phyloP scores from a whole-genome alignment of 2,329 filamentous ascomycete genomes.

The Fusarium sp. region DNA sequence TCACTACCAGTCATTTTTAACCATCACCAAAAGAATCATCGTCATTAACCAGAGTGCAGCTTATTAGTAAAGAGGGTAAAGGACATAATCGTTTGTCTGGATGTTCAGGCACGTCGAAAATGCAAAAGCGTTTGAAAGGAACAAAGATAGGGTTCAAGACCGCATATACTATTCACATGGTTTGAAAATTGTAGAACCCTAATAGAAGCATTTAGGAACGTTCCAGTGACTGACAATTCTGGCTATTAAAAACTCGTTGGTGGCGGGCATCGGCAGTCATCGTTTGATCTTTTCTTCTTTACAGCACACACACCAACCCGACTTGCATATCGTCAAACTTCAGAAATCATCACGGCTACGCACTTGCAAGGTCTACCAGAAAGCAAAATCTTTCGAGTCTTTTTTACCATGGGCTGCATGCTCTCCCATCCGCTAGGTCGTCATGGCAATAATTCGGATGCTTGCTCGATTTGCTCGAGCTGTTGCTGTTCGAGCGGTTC shows the following conservation, averaged over 20 bases:
- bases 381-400: not conserved
- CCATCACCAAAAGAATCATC: not conserved
- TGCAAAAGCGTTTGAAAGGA: not conserved
- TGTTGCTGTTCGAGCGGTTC: not conserved
- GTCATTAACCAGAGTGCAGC: too few relatives aligned
- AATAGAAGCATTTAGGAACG: not conserved
- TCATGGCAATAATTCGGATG: not conserved
- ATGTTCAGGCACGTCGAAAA: not conserved
- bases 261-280: not conserved
- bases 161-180: not conserved
- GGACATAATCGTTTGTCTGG: not conserved
- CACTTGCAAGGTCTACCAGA: not conserved
- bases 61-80: not conserved
- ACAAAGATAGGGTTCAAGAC: not conserved
- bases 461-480: not conserved
- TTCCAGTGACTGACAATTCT: not conserved
- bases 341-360: not conserved
- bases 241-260: not conserved
- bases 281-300: not conserved
- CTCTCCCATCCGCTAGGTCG: not conserved
- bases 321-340: not conserved
- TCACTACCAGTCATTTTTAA: not conserved
- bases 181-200: not conserved
- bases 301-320: not conserved
- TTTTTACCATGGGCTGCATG: constrained; percentile 6